Conservation (phyloP, 495 filamentous ascomycete species). For the Annulohypoxylon moriforme region DNA sequence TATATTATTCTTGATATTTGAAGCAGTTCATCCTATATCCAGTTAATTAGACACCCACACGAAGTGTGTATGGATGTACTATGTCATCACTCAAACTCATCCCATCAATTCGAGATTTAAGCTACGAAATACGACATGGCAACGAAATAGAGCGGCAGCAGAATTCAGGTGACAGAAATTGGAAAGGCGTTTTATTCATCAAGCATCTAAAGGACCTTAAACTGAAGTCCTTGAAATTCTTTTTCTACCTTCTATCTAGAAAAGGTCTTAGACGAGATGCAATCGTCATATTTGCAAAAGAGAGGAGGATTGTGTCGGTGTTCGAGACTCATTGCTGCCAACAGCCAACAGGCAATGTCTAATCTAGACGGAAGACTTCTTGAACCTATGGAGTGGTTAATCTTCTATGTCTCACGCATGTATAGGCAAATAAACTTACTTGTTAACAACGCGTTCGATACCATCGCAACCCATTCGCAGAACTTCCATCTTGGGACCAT, state of each 20-base stretch:
- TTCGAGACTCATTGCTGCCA: neutral
- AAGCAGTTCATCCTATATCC: neutral
- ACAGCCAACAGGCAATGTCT: neutral
- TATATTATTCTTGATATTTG: neutral
- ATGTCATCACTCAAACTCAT: neutral
- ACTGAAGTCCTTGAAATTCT: neutral
- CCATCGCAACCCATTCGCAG: slow-evolving; percentile 86
- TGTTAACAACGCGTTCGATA: slow-evolving; percentile 84
- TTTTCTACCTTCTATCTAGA: slow-evolving; percentile 19
- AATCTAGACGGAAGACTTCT: slow-evolving; percentile 19
- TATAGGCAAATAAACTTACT: slow-evolving; percentile 55
- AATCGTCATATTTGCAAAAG: slow-evolving; percentile 6
- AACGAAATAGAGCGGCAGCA: no score
- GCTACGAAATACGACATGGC: neutral
- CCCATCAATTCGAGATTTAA: neutral
- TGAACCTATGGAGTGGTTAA: slow-evolving; percentile 28
- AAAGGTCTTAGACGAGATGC: slow-evolving; percentile 11
- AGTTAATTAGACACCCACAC: neutral
- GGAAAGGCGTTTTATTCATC: slow-evolving; percentile 8
- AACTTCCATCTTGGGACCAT: slow-evolving; percentile 90
- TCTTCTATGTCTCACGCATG: neutral
- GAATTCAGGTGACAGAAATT: neutral
- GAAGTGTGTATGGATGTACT: neutral
- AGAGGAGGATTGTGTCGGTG: neutral
- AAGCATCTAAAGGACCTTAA: slow-evolving; percentile 15